phyloP scores from a whole-genome alignment of 2,329 filamentous ascomycete genomes.

The Salinomyces thailandicus region DNA sequence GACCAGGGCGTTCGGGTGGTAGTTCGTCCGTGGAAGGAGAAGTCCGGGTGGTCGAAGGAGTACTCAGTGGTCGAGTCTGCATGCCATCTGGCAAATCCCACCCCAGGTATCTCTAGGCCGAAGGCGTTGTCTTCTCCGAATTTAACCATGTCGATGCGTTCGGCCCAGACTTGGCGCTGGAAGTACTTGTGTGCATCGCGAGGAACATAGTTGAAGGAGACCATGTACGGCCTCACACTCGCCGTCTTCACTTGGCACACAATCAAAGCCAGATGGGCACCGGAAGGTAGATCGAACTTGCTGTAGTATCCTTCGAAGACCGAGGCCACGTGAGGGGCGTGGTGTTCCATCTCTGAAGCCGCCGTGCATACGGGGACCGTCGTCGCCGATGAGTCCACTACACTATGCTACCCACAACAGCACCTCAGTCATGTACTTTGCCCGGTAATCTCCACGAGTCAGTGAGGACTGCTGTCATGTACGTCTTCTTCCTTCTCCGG shows the following conservation, averaged over 20 bases:
- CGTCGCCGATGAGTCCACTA: too few relatives aligned
- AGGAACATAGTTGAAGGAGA: constrained; percentile 42
- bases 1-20: constrained; percentile 32
- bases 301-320: constrained; percentile 43
- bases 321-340: constrained; percentile 30
- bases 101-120: constrained; percentile 29
- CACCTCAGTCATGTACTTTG: too few relatives aligned
- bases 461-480: too few relatives aligned
- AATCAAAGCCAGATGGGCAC: constrained; percentile 37
- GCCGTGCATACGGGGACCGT: too few relatives aligned
- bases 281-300: constrained; percentile 39
- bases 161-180: constrained; percentile 35
- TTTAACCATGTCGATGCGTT: constrained; percentile 28
- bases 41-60: constrained; percentile 24
- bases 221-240: constrained; percentile 30
- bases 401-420: too few relatives aligned
- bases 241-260: constrained; percentile 38
- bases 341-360: constrained; percentile 33
- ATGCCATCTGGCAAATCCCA: constrained; percentile 30
- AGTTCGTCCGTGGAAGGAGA: constrained; percentile 32
- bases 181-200: constrained; percentile 24
- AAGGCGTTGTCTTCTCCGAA: constrained; percentile 27
- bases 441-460: too few relatives aligned
- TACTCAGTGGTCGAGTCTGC: constrained; percentile 31
- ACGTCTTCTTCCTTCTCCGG: too few relatives aligned